Conservation (phyloP, 2,329 filamentous ascomycete species). For the Phaeosphaeriaceae sp. region DNA sequence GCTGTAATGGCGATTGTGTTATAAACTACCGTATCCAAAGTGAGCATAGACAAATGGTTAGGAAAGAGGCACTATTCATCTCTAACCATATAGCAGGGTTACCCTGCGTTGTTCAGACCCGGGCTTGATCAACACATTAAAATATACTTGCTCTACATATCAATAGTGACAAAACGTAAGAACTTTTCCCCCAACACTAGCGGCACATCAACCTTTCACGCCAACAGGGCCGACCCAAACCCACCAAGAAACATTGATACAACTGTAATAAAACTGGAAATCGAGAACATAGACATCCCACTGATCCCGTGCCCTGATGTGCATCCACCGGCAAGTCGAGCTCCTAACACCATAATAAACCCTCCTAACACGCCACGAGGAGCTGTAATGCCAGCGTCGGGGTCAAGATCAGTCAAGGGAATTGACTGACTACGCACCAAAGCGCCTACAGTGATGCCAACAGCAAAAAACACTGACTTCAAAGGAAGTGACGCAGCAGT, state of each 20-base stretch:
- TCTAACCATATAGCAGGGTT: too few species aligned
- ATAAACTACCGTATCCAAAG: too few species aligned
- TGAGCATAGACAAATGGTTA: too few species aligned
- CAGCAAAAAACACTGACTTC: background rate
- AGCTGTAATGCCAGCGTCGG: background rate
- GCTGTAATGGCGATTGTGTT: too few species aligned
- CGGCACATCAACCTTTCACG: too few species aligned
- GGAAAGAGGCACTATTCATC: too few species aligned
- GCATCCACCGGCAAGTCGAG: background rate
- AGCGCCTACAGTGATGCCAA: background rate
- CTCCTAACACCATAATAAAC: background rate
- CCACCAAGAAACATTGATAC: background rate
- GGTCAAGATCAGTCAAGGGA: background rate
- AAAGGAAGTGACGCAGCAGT: background rate
- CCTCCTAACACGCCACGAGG: background rate
- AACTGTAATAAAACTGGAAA: background rate
- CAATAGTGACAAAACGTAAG: too few species aligned
- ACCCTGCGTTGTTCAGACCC: too few species aligned
- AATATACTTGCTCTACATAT: too few species aligned
- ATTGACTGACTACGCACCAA: background rate
- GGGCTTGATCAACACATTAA: too few species aligned
- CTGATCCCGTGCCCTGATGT: background rate
- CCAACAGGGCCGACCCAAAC: background rate
- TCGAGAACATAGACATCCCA: background rate
- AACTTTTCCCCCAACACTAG: too few species aligned